Conservation (phyloP, 2,329 filamentous ascomycete species). For the Nigrospora oryzae region DNA sequence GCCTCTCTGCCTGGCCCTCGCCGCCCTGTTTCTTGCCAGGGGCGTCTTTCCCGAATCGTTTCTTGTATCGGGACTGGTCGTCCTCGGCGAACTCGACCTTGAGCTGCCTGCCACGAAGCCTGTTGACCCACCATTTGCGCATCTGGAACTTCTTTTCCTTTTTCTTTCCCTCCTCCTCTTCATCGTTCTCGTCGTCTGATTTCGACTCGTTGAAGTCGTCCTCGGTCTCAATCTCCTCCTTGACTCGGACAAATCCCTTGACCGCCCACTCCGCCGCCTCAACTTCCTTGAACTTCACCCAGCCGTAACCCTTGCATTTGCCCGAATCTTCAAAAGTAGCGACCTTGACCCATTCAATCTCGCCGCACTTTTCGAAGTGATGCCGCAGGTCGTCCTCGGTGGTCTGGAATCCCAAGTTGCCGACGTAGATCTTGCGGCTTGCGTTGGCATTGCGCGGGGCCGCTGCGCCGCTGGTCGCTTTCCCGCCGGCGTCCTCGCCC, state of each 20-base stretch:
- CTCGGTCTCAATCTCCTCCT: slow-evolving; percentile 54
- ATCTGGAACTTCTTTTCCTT: slow-evolving; percentile 49
- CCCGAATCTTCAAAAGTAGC: slow-evolving; percentile 95
- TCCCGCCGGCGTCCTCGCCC: slow-evolving; percentile 18
- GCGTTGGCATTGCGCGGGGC: slow-evolving; percentile 42
- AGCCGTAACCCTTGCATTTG: slow-evolving; percentile 96
- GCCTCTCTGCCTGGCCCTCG: slow-evolving; percentile 21
- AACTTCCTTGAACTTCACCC: slow-evolving; percentile 82
- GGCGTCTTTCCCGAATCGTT: slow-evolving; percentile 75
- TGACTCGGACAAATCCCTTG: slow-evolving; percentile 69
- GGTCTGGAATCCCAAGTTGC: slow-evolving; percentile 76
- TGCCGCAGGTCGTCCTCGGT: slow-evolving; percentile 72
- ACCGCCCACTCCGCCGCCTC: slow-evolving; percentile 70
- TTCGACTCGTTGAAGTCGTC: slow-evolving; percentile 48
- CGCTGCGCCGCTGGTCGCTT: slow-evolving; percentile 14
- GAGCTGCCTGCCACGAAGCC: slow-evolving; percentile 68
- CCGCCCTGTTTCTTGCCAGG: slow-evolving; percentile 21
- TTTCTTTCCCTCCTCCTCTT: slow-evolving; percentile 16
- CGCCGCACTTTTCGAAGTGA: slow-evolving; percentile 80
- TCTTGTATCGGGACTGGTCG: slow-evolving; percentile 80
- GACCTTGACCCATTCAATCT: slow-evolving; percentile 74
- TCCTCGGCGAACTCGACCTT: slow-evolving; percentile 94
- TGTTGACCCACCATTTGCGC: slow-evolving; percentile 78
- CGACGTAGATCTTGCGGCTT: slow-evolving; percentile 82
- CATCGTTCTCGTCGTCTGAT: slow-evolving; percentile 32